These are phyloP conservation scores for Zangia roseola DNA, from an alignment of 768 basidiomycete genomes.

Conservation along the genomic window DNA sequence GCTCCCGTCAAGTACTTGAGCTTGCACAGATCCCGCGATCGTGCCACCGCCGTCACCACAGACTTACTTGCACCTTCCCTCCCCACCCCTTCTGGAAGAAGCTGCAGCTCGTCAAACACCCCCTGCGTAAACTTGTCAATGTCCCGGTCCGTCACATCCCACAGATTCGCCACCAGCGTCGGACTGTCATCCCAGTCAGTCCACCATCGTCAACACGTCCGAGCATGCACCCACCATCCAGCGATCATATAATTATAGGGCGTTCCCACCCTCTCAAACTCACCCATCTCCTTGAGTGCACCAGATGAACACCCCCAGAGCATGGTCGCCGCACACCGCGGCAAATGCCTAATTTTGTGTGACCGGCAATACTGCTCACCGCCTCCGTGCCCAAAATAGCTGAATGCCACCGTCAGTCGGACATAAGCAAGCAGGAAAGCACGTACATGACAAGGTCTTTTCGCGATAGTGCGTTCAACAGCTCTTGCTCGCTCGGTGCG, in stretches of 20 bases:
- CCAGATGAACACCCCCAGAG: conserved; percentile 99
- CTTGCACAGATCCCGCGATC: conserved; percentile 80
- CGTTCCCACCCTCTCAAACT: conserved; percentile 89
- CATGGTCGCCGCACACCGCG: conserved; percentile 91
- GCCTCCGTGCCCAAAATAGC: conserved; percentile 97
- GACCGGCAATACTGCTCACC: conserved; percentile 93
- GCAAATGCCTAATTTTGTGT: conserved; percentile 77
- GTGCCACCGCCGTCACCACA: conserved; percentile 76
- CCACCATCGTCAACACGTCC: neutral
- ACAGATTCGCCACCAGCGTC: conserved; percentile 89
- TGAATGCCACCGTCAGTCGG: conserved; percentile 29
- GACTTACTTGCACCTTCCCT: conserved; percentile 31
- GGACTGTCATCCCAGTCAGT: conserved; percentile 51
- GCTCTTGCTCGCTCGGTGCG: conserved; percentile 80
- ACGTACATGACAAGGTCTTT: conserved; percentile 91
- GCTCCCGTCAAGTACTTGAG: conserved; percentile 93
- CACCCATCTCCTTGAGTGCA: conserved; percentile 82
- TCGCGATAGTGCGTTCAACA: conserved; percentile 65
- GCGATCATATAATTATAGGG: conserved; percentile 96
- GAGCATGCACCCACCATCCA: conserved; percentile 74
- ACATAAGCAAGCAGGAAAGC: neutral
- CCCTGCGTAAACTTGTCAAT: conserved; percentile 90
- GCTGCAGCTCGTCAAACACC: conserved; percentile 71
- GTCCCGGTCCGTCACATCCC: conserved; percentile 98
- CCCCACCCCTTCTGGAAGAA: conserved; percentile 32